A percentile compares a stretch with the other conserved stretches of the same genome.
These are phyloP conservation scores for Lactifluus piperatus DNA, from an alignment of 768 basidiomycete species.

Conservation along the genomic window DNA sequence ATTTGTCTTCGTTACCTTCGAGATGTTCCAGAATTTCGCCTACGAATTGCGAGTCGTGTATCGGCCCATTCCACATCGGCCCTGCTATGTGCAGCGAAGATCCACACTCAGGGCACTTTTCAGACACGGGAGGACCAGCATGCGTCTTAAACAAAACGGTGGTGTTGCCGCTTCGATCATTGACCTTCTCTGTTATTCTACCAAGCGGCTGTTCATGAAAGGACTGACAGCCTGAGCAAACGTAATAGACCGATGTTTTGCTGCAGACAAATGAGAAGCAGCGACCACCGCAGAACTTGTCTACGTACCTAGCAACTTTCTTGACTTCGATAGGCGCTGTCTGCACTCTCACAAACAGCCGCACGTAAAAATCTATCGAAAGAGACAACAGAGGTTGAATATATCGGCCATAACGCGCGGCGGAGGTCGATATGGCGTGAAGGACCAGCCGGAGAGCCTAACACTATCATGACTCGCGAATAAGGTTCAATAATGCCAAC, in stretches of 20 bases:
- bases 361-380: slow-evolving; percentile 96
- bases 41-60: slow-evolving; percentile 75
- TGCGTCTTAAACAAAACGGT: slow-evolving; percentile 67
- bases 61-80: slow-evolving; percentile 91
- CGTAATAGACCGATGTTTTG: slow-evolving; percentile 77
- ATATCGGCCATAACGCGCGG: slow-evolving; percentile 85
- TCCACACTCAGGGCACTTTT: slow-evolving; percentile 77
- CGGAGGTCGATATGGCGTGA: slow-evolving; percentile 75
- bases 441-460: slow-evolving; percentile 90
- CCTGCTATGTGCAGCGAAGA: slow-evolving; percentile 78
- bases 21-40: slow-evolving; percentile 68
- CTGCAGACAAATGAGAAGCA: slow-evolving; percentile 33
- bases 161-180: slow-evolving; percentile 43
- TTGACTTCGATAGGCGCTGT: slow-evolving; percentile 79
- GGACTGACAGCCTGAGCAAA: slow-evolving; percentile 79
- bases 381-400: slow-evolving; percentile 84
- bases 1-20: slow-evolving; percentile 49
- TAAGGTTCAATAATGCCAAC: slow-evolving; percentile 22
- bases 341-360: slow-evolving; percentile 77
- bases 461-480: neutral
- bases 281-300: neutral
- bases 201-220: slow-evolving; percentile 84
- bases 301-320: slow-evolving; percentile 59
- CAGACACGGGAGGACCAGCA: slow-evolving; percentile 54
- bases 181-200: slow-evolving; percentile 51